Conservation (phyloP, 805 yeast species). For the Wickerhamiella sorbophila region DNA sequence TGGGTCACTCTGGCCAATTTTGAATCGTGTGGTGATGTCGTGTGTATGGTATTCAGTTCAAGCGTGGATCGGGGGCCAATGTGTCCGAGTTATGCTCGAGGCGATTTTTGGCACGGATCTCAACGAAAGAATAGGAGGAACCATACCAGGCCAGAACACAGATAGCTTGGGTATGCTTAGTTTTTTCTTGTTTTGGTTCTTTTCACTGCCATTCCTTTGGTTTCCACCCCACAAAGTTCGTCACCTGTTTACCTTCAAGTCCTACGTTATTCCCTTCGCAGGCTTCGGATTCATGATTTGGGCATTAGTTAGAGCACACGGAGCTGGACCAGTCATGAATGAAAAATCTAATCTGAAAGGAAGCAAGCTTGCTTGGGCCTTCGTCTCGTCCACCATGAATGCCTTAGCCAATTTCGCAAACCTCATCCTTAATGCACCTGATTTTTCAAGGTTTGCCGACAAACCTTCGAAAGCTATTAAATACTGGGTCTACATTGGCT, state of each 20-base stretch:
- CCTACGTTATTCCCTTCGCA: conserved; percentile 62
- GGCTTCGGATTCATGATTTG: conserved; percentile 69
- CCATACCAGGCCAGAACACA: no score
- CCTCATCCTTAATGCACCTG: conserved; percentile 71
- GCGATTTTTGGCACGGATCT: conserved; percentile 38
- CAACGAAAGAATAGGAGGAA: no score
- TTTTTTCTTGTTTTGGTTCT: conserved; percentile 67
- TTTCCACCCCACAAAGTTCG: conserved; percentile 68
- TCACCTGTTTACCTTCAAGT: conserved; percentile 69
- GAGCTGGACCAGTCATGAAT: conserved; percentile 55
- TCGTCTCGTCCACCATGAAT: conserved; percentile 59
- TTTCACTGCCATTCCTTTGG: conserved; percentile 63
- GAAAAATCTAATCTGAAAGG: conserved; percentile 34
- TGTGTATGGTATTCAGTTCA: conserved; percentile 81
- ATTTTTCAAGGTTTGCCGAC: conserved; percentile 67
- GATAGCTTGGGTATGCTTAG: no score
- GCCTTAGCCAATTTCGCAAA: conserved; percentile 78
- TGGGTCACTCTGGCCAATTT: conserved; percentile 73
- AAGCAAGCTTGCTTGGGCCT: conserved; percentile 60
- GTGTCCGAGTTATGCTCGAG: conserved; percentile 60
- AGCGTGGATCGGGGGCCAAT: conserved; percentile 67
- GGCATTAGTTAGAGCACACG: conserved; percentile 64
- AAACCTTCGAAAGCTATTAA: conserved; percentile 33
- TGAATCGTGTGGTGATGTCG: conserved; percentile 76
- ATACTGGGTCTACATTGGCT: conserved; percentile 38